Conservation (phyloP, 495 filamentous ascomycete species). For the Penicillium mononematosum region DNA sequence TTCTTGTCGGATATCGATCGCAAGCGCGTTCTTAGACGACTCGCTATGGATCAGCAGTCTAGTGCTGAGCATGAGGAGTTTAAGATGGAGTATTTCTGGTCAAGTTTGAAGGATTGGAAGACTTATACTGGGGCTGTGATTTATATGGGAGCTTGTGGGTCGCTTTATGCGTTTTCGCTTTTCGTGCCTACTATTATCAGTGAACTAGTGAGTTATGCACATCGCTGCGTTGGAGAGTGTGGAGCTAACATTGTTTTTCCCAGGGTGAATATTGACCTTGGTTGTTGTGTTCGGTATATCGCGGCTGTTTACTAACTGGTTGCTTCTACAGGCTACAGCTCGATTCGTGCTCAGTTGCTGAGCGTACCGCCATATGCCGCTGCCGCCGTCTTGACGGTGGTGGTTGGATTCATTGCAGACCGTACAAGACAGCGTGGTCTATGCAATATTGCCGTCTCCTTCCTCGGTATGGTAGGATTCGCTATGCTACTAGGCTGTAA, state of each 20-base stretch:
- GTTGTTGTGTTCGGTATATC: neutral
- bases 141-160: constrained; percentile 69
- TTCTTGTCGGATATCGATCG: constrained; percentile 76
- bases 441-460: constrained; percentile 72
- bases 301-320: neutral
- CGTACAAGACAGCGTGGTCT: constrained; percentile 73
- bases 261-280: constrained; percentile 21
- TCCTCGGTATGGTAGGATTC: constrained; percentile 77
- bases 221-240: neutral
- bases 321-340: constrained; percentile 57
- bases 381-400: constrained; percentile 73
- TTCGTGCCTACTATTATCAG: constrained; percentile 86
- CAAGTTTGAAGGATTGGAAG: constrained; percentile 80
- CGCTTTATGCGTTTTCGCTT: constrained; percentile 86
- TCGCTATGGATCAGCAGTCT: constrained; percentile 73
- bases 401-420: constrained; percentile 76
- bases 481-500: constrained; percentile 66
- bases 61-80: constrained; percentile 79
- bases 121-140: constrained; percentile 74
- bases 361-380: constrained; percentile 87
- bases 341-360: constrained; percentile 73
- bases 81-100: constrained; percentile 72
- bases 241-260: constrained; percentile 27
- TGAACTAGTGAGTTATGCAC: constrained; percentile 42
- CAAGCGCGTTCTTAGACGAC: constrained; percentile 66